Base-by-base conservation (phyloP, 1,284 basidiomycete species). In the Cutaneotrichosporon mucoides region DNA sequence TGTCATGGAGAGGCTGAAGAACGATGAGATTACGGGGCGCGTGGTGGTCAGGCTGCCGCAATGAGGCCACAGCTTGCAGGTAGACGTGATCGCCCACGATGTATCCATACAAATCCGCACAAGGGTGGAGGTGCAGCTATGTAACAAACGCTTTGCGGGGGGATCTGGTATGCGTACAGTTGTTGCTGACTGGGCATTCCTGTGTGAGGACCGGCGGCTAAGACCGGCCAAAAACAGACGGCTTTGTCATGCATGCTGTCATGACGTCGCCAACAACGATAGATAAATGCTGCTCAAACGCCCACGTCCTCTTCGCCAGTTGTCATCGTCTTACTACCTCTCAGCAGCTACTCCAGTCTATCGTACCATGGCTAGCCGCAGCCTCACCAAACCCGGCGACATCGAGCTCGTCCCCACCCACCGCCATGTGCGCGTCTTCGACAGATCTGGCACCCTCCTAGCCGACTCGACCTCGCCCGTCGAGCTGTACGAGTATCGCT, bases 301-400 rank as follows among this genome's bases (percentile, higher is more conserved):
- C 24, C 2, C 2, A 2, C 24, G 3, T 24, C 24, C 3, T 24
- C 24, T 24, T 24, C 24, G 24, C 24, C 24, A 24, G 2, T 24
- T 24, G 24, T 24, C 24, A 33, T 13, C 24, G 8, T 5, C 44
- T 45, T 45, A 16, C 24, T 10, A 45, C 44, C 2, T 10, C 43
- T 24, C 24, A 24, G 24, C 24, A 24, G 24, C 24, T 24, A 24
- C 24, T 3, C 24, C 24, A 24, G 3, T 24, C 24, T 24, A 24
- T 24, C 24, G 33, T 34, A 44, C n/a, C 35, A 43, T 34, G 46
- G 2, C 37, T 11, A 40, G 2, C 38, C 10, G 37, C 38, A 55
- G 41, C 37, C 54, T 55, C 44, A 47, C 7, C 45, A 55, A 55
- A 15, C 38, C 45, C 8, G 54, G 54, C 46, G 54, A 55, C 45